Evolutionary conservation across 1,139 yeast species (phyloP), one percentile per base, ranked within the genome.

Genomic region (Geotrichum fermentans): DNA sequence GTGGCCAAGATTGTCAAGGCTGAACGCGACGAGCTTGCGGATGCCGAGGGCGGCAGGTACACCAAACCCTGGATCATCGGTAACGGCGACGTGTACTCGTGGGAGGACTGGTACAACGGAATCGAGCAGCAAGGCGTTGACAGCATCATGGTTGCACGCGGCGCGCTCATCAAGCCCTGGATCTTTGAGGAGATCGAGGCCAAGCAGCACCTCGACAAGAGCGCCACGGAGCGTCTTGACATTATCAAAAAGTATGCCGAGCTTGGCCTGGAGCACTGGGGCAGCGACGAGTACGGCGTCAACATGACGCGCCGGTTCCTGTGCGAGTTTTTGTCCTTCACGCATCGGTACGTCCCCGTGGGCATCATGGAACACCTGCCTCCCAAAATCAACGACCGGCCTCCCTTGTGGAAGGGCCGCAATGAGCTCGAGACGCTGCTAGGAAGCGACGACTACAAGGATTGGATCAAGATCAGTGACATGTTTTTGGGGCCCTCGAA

Each of bases 111-210:
- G 96, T 78, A 88, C 65, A 74, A 74, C 38, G 90, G 85, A n/a
- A 73, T 82, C 39, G 75, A 76, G 35, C 13, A 36, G n/a, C 44
- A 47, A 32, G 86, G 88, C 16, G 81, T 90, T 49, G 98, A 94
- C 68, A 81, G 94, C 33, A 95, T 89, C 20, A 92, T 94, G 97
- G 90, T 94, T 49, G 98, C 98, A 1, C 78, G 99, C 60, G 98
- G 97, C 49, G 97, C 97, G 0, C 77, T 92, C 57, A 90, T 94
- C 65, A 92, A 94, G 68, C 99, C 99, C 42, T 92, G 99, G 99
- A 87, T 92, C 44, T 92, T 92, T 61, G 97, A 94, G 70, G 99
- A 92, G 69, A 80, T 94, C 47, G 94, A 90, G 51, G 75, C 94
- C 7, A 80, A 81, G 61, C 97, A 92, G 66, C 83, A 89, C 63